Percentiles rank a stretch among this genome's conserved stretches.
Evolutionary conservation across 2,329 filamentous ascomycete species (phyloP).

Genomic region (Colletotrichum sp.): DNA sequence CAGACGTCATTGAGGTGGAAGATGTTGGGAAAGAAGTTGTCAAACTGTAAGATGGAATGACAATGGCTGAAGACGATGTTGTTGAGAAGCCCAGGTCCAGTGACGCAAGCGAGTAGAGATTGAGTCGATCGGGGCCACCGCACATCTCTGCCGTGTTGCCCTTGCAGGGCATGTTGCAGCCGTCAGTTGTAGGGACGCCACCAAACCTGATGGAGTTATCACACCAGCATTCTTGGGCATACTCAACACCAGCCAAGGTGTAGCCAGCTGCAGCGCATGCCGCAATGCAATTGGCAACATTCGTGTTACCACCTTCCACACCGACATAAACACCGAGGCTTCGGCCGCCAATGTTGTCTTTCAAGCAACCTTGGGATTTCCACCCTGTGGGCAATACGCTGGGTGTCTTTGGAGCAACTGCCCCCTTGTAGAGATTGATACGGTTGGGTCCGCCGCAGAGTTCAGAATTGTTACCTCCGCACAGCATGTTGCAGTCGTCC

Average conservation of each 20-base stretch:
- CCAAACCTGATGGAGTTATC: neutral
- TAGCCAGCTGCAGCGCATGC: neutral
- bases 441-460: constrained; percentile 36
- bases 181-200: neutral
- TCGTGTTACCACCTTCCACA: neutral
- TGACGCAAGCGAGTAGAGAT: neutral
- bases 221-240: neutral
- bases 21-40: neutral
- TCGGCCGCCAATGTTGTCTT: neutral
- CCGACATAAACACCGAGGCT: neutral
- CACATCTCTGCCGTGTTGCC: neutral
- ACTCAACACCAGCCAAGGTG: neutral
- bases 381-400: neutral
- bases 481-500: neutral
- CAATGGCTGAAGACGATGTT: neutral
- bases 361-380: neutral
- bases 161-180: neutral
- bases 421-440: constrained; percentile 37
- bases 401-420: constrained; percentile 1
- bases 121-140: neutral
- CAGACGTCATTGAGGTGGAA: neutral
- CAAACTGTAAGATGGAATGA: neutral
- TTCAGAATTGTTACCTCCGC: neutral
- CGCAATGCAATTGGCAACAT: neutral
- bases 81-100: neutral